These are phyloP conservation scores for Magnolia officinalis DNA, from an alignment of 164 flowering plant genomes.

Conservation along the genomic window DNA sequence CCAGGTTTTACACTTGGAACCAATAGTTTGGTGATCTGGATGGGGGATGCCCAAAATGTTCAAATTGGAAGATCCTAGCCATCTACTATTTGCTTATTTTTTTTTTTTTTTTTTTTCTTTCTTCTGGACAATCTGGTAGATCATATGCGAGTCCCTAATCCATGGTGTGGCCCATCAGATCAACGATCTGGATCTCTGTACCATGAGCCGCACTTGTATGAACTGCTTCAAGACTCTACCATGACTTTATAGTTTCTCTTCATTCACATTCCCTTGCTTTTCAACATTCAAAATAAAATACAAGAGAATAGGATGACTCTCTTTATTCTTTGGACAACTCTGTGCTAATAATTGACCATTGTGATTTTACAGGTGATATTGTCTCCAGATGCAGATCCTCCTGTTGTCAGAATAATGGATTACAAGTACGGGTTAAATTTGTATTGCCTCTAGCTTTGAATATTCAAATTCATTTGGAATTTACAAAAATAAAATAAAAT, in stretches of 20 bases:
- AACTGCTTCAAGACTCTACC: neutral
- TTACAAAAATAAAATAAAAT: neutral
- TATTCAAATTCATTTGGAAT: neutral
- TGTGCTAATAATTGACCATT: neutral
- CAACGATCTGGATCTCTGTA: too few relatives aligned
- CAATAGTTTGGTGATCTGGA: too few relatives aligned
- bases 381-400: slow-evolving; percentile 92
- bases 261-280: neutral
- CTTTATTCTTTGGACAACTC: neutral
- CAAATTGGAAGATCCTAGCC: too few relatives aligned
- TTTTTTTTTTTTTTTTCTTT: too few relatives aligned
- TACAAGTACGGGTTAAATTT: slow-evolving; percentile 53
- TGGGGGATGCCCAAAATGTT: too few relatives aligned
- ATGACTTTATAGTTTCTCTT: neutral
- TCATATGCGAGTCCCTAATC: too few relatives aligned
- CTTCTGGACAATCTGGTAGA: too few relatives aligned
- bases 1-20: too few relatives aligned
- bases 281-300: neutral
- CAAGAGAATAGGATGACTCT: too few relatives aligned
- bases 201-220: too few relatives aligned
- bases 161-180: too few relatives aligned
- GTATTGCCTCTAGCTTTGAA: neutral
- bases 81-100: too few relatives aligned
- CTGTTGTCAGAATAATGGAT: slow-evolving; percentile 88
- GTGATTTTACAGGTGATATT: slow-evolving; percentile 60